These are phyloP conservation scores for Boletus rubescentipes DNA, from an alignment of 768 basidiomycete species.

Conservation along the genomic window DNA sequence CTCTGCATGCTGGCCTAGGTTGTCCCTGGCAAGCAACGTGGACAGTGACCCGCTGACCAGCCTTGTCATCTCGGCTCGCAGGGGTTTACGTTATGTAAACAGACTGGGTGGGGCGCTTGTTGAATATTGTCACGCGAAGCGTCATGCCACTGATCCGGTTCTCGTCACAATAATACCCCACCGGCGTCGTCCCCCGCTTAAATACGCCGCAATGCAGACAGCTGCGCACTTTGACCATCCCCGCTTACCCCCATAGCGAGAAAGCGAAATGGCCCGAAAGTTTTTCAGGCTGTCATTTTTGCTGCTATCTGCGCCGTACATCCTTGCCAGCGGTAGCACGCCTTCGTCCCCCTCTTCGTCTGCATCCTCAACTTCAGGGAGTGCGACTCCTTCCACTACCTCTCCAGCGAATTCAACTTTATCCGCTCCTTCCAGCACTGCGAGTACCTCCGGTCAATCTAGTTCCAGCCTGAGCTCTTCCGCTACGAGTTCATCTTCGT, in stretches of 20 bases:
- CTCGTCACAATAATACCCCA: neutral
- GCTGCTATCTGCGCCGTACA: slow-evolving; percentile 11
- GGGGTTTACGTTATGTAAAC: too few species aligned
- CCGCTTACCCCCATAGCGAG: neutral
- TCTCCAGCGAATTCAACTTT: neutral
- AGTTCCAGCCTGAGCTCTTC: slow-evolving; percentile 11
- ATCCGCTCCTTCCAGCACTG: slow-evolving; percentile 1
- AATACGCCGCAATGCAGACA: neutral
- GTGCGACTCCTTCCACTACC: neutral
- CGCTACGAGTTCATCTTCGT: slow-evolving; percentile 11
- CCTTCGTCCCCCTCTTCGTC: neutral
- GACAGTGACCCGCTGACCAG: slow-evolving; percentile 3
- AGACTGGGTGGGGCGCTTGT: neutral
- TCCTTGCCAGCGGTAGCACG: neutral
- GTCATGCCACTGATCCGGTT: neutral
- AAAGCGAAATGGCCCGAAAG: slow-evolving; percentile 18
- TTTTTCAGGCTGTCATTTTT: slow-evolving; percentile 12
- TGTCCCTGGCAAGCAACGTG: neutral
- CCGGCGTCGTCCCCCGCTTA: neutral
- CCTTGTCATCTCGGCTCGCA: neutral
- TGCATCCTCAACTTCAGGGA: neutral
- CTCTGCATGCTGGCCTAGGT: neutral
- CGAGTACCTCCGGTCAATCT: neutral
- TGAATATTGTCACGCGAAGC: neutral
- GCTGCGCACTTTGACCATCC: neutral